Percentiles rank a stretch among this genome's conserved stretches.
These are phyloP conservation scores for Anthracocystis panici-leucophaei DNA, from an alignment of 1,284 basidiomycete genomes.

Conservation along the genomic window DNA sequence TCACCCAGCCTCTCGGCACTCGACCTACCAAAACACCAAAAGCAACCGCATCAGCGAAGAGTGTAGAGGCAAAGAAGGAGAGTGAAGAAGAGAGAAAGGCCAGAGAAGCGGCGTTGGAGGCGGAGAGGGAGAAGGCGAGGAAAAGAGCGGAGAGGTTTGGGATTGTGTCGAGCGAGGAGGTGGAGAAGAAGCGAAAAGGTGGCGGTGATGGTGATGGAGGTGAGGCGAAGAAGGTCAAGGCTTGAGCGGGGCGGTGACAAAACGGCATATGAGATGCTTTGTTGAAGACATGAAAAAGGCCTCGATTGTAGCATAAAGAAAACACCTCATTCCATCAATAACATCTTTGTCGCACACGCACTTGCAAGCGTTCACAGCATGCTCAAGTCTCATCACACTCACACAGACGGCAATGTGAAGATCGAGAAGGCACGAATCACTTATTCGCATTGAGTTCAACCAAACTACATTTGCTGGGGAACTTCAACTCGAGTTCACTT, in stretches of 20 bases:
- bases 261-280: no score
- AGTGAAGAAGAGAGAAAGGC: conserved; percentile 41
- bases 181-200: conserved; percentile 50
- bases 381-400: no score
- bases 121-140: conserved; percentile 48
- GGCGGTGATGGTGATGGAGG: background rate
- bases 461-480: no score
- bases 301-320: no score
- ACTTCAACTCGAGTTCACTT: no score
- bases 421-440: no score
- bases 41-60: background rate
- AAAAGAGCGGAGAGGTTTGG: conserved; percentile 63
- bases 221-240: conserved; percentile 28
- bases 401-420: no score
- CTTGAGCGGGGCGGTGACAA: background rate
- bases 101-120: conserved; percentile 27
- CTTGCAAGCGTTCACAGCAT: no score
- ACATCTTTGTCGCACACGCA: no score
- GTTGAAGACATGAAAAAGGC: no score
- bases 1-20: conserved; percentile 24
- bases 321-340: no score
- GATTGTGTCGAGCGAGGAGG: conserved; percentile 17
- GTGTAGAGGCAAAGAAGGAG: background rate
- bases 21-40: background rate
- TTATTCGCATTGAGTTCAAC: no score